Conservation (phyloP, 2,329 filamentous ascomycete genomes). For the Pyricularia pennisetigena region DNA sequence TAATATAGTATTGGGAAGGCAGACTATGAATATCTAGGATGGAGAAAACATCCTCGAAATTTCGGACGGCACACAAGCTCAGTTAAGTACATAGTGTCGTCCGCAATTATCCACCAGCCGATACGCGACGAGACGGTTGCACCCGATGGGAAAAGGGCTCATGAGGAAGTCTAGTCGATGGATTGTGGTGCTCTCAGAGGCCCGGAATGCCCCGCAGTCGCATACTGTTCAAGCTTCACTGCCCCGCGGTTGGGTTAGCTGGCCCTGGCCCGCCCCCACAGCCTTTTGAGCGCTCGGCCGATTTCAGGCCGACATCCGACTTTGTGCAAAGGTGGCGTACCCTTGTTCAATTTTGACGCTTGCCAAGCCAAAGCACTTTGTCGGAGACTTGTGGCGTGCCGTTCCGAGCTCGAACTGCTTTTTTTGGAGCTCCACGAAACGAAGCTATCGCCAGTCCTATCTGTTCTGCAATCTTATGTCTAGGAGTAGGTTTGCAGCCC, state of each 20-base stretch:
- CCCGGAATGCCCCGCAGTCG: not conserved
- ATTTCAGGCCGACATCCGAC: constrained; percentile 1
- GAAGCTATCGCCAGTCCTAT: not conserved
- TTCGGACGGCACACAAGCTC: not conserved
- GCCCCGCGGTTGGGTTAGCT: not conserved
- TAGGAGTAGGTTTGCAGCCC: not conserved
- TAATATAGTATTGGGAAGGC: not conserved
- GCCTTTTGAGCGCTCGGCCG: not conserved
- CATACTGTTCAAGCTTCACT: not conserved
- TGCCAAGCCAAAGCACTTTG: not conserved
- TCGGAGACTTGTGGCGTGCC: not conserved
- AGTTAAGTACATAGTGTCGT: not conserved
- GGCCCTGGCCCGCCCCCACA: not conserved
- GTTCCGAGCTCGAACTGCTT: not conserved
- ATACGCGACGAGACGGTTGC: not conserved
- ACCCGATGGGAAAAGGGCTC: not conserved
- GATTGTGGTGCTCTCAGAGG: not conserved
- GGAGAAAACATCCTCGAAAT: not conserved
- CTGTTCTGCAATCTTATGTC: not conserved
- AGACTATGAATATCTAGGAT: not conserved
- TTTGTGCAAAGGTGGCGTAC: not conserved
- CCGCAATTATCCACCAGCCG: not conserved
- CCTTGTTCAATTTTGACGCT: not conserved
- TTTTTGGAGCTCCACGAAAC: not conserved
- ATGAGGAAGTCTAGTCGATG: not conserved